Evolutionary conservation across 1,284 basidiomycete genomes (phyloP).

Genomic region (Leucoagaricus sp.): DNA sequence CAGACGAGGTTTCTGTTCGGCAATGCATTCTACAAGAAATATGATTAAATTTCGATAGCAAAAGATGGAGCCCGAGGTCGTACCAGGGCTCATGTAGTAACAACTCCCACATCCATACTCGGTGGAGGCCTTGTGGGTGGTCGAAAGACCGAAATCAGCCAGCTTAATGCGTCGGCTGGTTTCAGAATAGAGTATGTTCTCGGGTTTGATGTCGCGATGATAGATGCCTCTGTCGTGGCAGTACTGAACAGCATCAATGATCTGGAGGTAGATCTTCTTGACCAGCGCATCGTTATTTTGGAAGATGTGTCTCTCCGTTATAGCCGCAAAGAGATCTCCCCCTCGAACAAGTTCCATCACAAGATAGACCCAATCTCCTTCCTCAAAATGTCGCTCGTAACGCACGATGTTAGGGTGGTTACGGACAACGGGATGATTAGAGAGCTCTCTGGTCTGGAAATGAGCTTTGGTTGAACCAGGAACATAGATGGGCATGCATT

Average conservation of each 20-base stretch:
- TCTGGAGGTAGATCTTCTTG: slow-evolving; percentile 67
- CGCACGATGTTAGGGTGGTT: slow-evolving; percentile 76
- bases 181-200: slow-evolving; percentile 78
- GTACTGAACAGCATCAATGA: slow-evolving; percentile 79
- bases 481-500: slow-evolving; percentile 46
- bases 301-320: slow-evolving; percentile 45
- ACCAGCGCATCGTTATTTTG: slow-evolving; percentile 56
- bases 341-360: slow-evolving; percentile 66
- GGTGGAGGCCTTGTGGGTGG: slow-evolving; percentile 58
- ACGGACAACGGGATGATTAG: slow-evolving; percentile 73
- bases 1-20: slow-evolving; percentile 43
- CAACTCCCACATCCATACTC: slow-evolving; percentile 84
- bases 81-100: slow-evolving; percentile 82
- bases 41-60: neutral
- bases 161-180: slow-evolving; percentile 63
- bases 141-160: slow-evolving; percentile 87
- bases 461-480: slow-evolving; percentile 35
- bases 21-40: slow-evolving; percentile 66
- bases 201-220: slow-evolving; percentile 89
- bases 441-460: slow-evolving; percentile 46
- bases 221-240: slow-evolving; percentile 72
- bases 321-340: slow-evolving; percentile 52
- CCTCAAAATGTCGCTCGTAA: slow-evolving; percentile 73
- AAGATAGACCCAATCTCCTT: slow-evolving; percentile 52
- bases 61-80: slow-evolving; percentile 16